Percentiles rank a stretch among this genome's conserved stretches.
Conservation (phyloP, 2,329 filamentous ascomycete genomes). For the Cladosporium sp. region DNA sequence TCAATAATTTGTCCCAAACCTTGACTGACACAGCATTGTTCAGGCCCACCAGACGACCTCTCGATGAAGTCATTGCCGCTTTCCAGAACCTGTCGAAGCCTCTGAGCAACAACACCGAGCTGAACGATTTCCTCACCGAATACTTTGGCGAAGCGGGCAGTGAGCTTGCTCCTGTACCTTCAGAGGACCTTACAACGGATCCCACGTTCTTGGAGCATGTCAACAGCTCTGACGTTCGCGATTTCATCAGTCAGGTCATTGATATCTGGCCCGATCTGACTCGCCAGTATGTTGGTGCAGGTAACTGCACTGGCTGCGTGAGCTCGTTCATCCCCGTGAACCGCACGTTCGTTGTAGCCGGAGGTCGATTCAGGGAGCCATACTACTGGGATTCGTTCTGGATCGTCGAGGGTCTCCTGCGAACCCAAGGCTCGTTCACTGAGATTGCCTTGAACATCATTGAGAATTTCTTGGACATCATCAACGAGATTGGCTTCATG, state of each 20-base stretch:
- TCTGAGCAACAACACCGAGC: slow-evolving; percentile 63
- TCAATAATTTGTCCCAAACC: background rate
- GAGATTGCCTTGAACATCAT: slow-evolving; percentile 67
- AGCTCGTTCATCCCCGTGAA: slow-evolving; percentile 68
- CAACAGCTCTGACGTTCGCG: slow-evolving; percentile 59
- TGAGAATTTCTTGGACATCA: slow-evolving; percentile 69
- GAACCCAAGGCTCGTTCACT: slow-evolving; percentile 65
- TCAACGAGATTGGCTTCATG: slow-evolving; percentile 66
- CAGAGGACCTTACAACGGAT: slow-evolving; percentile 56
- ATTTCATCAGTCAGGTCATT: slow-evolving; percentile 66
- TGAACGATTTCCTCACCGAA: slow-evolving; percentile 62
- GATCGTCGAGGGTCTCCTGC: slow-evolving; percentile 66
- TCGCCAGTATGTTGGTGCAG: slow-evolving; percentile 57
- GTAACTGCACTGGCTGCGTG: slow-evolving; percentile 61
- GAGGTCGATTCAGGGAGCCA: slow-evolving; percentile 69
- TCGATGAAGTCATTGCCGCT: slow-evolving; percentile 63
- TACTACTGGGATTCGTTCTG: slow-evolving; percentile 75
- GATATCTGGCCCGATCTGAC: slow-evolving; percentile 71
- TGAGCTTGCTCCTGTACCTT: slow-evolving; percentile 60
- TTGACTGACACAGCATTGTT: background rate
- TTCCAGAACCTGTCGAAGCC: slow-evolving; percentile 63
- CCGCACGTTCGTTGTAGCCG: slow-evolving; percentile 69
- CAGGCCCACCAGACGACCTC: slow-evolving; percentile 62
- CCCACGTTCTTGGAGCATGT: slow-evolving; percentile 61
- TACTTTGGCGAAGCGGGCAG: slow-evolving; percentile 67